Conservation (phyloP, 306 rosid genomes). For the Mimosa bimucronata region DNA sequence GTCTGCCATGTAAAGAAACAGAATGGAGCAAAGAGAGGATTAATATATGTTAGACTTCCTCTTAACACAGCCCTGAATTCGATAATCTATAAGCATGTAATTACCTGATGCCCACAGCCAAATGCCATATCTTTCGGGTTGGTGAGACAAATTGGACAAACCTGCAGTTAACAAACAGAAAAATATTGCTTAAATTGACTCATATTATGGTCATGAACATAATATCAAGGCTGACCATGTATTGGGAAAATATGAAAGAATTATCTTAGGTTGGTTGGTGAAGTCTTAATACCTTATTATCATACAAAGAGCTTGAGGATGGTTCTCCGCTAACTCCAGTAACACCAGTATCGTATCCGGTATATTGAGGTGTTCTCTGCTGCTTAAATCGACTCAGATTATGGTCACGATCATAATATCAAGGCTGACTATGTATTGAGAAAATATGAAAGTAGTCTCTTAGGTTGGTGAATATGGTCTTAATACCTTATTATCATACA, state of each 20-base stretch:
- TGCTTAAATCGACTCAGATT: constrained; percentile 1
- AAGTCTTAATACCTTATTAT: constrained; percentile 60
- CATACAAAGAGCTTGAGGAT: constrained; percentile 51
- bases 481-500: constrained; percentile 69
- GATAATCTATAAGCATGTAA: constrained; percentile 15
- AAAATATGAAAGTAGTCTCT: background rate
- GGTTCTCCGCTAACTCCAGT: constrained; percentile 49
- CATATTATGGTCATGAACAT: constrained; percentile 5
- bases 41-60: background rate
- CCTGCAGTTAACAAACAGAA: constrained; percentile 47
- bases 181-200: constrained; percentile 20
- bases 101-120: constrained; percentile 94
- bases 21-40: background rate
- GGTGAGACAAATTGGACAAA: constrained; percentile 77
- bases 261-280: constrained; percentile 27
- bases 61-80: constrained; percentile 3
- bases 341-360: constrained; percentile 41
- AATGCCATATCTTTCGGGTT: constrained; percentile 81
- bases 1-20: constrained; percentile 55
- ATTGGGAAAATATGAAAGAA: background rate
- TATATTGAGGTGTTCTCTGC: constrained; percentile 36
- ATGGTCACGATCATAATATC: too few species aligned
- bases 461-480: constrained; percentile 25
- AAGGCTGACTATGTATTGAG: too few species aligned
- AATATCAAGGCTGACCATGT: background rate